Percentiles rank a stretch among this genome's conserved stretches.
Evolutionary conservation across 2,329 filamentous ascomycete species (phyloP).

Genomic region (Madurella mycetomatis): DNA sequence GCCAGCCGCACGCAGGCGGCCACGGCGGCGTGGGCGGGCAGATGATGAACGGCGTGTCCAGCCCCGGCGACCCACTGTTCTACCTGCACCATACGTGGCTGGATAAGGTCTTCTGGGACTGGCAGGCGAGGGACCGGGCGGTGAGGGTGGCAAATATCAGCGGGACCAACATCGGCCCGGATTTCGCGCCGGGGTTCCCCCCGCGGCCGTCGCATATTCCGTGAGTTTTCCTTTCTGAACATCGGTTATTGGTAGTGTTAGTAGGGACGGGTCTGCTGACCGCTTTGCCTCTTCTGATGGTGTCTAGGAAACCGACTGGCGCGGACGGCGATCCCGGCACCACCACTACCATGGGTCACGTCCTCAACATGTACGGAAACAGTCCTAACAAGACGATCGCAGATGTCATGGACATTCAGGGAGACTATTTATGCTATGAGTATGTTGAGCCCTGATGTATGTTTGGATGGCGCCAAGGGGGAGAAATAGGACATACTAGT

Average conservation of each 20-base stretch:
- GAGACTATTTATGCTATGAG: slow-evolving; percentile 16
- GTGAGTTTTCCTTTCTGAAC: neutral
- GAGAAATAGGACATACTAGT: too few relatives aligned
- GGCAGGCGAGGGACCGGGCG: slow-evolving; percentile 13
- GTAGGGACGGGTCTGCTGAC: neutral
- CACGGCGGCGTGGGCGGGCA: slow-evolving; percentile 26
- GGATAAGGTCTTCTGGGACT: slow-evolving; percentile 21
- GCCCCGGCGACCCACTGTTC: slow-evolving; percentile 20
- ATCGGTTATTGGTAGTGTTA: too few relatives aligned
- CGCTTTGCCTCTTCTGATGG: neutral
- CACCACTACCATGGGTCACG: slow-evolving; percentile 15
- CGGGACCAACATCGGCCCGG: neutral
- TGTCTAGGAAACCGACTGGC: slow-evolving; percentile 1
- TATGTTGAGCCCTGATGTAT: slow-evolving; percentile 4
- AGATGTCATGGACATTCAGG: slow-evolving; percentile 21
- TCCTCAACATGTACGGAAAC: slow-evolving; percentile 19
- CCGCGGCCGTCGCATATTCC: neutral
- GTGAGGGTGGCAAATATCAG: slow-evolving; percentile 2
- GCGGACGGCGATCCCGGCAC: slow-evolving; percentile 15
- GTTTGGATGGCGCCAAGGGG: too few relatives aligned
- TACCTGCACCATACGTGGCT: slow-evolving; percentile 18
- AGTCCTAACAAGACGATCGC: slow-evolving; percentile 17
- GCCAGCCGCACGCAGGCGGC: slow-evolving; percentile 26
- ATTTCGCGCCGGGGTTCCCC: neutral
- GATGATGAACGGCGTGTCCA: slow-evolving; percentile 18